These are phyloP conservation scores for Kodamaea derodonti DNA, from an alignment of 1,139 yeast genomes.

Conservation along the genomic window DNA sequence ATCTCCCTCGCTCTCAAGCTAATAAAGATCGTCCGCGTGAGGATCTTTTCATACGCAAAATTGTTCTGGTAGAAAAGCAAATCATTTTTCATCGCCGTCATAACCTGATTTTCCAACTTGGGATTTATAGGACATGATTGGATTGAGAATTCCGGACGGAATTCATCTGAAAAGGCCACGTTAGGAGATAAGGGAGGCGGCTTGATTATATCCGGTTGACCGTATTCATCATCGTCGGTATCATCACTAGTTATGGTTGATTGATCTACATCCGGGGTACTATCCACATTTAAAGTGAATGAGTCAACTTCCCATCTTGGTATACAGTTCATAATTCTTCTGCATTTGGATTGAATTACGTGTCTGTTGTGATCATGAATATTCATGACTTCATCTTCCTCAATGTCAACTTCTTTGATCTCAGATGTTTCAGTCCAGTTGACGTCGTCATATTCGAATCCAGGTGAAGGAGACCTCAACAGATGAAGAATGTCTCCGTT, in stretches of 20 bases:
- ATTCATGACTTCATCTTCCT: conserved; percentile 11
- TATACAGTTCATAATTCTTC: conserved; percentile 20
- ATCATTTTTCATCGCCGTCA: conserved; percentile 55
- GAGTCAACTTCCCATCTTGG: conserved; percentile 2
- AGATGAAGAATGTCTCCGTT: conserved; percentile 29
- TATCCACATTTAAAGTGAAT: neutral
- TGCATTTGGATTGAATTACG: conserved; percentile 25
- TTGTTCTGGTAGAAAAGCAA: conserved; percentile 41
- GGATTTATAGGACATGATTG: conserved; percentile 49
- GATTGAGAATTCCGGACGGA: conserved; percentile 47
- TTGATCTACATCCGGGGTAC: conserved; percentile 8
- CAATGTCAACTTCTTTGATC: neutral
- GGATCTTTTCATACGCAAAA: conserved; percentile 28
- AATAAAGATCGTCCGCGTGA: conserved; percentile 38
- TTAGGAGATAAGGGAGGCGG: conserved; percentile 23
- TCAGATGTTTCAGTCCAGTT: neutral
- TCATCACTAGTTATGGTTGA: conserved; percentile 7
- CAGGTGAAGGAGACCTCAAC: conserved; percentile 46
- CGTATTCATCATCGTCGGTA: conserved; percentile 5
- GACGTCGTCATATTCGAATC: conserved; percentile 25
- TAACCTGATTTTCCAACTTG: conserved; percentile 50
- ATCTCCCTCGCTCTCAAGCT: conserved; percentile 57
- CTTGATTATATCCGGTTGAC: conserved; percentile 6
- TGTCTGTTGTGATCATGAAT: conserved; percentile 21
- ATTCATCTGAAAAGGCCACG: conserved; percentile 51